Conservation (phyloP, 768 basidiomycete genomes). For the Kwoniella dendrophila region DNA sequence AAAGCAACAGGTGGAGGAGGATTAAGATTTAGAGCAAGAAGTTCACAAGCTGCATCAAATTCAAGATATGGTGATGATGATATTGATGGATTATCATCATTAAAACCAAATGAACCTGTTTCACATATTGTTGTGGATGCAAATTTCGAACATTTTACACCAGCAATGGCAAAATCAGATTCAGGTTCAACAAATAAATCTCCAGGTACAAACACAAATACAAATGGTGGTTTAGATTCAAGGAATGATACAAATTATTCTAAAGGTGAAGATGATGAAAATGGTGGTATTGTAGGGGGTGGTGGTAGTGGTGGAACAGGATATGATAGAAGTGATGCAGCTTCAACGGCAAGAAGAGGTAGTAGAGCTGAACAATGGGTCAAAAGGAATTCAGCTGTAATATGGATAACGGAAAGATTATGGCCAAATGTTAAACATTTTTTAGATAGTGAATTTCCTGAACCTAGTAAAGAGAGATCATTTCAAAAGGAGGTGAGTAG, state of each 20-base stretch:
- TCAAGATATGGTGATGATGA: conserved; percentile 50
- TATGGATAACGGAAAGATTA: conserved; percentile 34
- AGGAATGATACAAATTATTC: conserved; percentile 8
- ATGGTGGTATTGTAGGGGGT: not conserved
- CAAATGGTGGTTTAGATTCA: conserved; percentile 14
- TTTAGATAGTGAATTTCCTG: conserved; percentile 50
- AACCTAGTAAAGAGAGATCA: conserved; percentile 48
- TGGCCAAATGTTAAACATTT: conserved; percentile 50
- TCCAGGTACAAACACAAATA: conserved; percentile 21
- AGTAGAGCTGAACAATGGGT: conserved; percentile 33
- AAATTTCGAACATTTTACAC: conserved; percentile 50
- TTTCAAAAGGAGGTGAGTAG: conserved; percentile 53
- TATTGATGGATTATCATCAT: conserved; percentile 16
- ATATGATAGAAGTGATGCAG: conserved; percentile 21
- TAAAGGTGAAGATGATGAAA: conserved; percentile 17
- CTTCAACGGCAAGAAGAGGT: conserved; percentile 32
- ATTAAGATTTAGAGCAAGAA: conserved; percentile 8
- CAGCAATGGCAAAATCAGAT: conserved; percentile 43
- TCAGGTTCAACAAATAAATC: conserved; percentile 40
- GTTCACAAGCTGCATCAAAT: conserved; percentile 26
- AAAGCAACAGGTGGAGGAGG: conserved; percentile 5
- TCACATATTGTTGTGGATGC: conserved; percentile 49
- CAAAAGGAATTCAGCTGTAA: conserved; percentile 22
- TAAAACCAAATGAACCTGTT: conserved; percentile 40
- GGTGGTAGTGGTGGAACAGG: conserved; percentile 5